A percentile compares a stretch with the other conserved stretches of the same genome.
Evolutionary conservation across 108 stramenopile species (phyloP).

Genomic region (Hondaea fermentalgiana): DNA sequence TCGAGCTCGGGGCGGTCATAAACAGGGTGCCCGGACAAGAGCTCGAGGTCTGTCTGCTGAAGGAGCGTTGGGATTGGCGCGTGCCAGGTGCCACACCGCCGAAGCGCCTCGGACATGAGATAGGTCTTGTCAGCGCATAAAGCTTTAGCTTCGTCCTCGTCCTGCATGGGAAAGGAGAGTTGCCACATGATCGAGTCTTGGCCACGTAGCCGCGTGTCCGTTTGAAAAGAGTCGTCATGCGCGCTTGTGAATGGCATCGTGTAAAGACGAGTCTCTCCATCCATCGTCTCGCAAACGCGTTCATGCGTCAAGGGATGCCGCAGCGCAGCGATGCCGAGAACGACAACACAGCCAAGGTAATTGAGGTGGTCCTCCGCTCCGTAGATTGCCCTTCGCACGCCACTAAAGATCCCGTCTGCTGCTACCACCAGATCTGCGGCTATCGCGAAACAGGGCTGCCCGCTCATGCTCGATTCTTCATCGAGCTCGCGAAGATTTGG

Average conservation of each 20-base stretch:
- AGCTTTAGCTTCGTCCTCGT: neutral
- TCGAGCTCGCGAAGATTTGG: neutral
- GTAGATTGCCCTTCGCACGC: constrained; percentile 46
- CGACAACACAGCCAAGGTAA: constrained; percentile 66
- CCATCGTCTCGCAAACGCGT: constrained; percentile 8
- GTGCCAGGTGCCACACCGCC: constrained; percentile 20
- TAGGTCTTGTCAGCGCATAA: neutral
- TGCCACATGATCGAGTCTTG: constrained; percentile 29
- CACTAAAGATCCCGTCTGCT: constrained; percentile 13
- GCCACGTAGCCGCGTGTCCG: neutral
- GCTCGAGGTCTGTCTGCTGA: neutral
- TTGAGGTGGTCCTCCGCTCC: constrained; percentile 46
- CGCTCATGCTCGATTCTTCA: constrained; percentile 67
- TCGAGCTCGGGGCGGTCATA: constrained; percentile 26
- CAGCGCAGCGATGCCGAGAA: constrained; percentile 64
- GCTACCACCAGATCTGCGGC: neutral
- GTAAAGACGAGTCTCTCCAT: neutral
- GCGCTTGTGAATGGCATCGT: constrained; percentile 20
- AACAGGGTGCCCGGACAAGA: constrained; percentile 21
- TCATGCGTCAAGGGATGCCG: constrained; percentile 11
- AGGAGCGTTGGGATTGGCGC: neutral
- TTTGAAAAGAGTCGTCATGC: neutral
- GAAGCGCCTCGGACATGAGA: neutral
- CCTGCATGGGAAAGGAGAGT: constrained; percentile 14
- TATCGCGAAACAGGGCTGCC: constrained; percentile 60